Evolutionary conservation across 73 alveolate genomes (phyloP).

Genomic region (Blepharisma stoltei): DNA sequence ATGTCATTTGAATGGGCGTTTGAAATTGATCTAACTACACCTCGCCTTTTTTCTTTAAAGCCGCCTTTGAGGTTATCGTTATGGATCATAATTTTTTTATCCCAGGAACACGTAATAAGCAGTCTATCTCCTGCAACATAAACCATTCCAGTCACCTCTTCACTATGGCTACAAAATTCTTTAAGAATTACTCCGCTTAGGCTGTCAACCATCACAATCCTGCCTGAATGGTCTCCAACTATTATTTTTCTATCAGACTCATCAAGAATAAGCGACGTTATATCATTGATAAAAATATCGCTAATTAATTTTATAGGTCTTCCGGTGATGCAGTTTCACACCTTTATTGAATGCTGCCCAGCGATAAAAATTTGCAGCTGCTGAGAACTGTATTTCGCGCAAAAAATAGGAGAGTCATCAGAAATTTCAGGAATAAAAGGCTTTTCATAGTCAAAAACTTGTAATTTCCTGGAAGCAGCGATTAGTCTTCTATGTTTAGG

Average conservation of each 20-base stretch:
- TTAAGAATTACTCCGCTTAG: slow-evolving; percentile 54
- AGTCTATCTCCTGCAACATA: slow-evolving; percentile 57
- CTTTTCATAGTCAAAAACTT: slow-evolving; percentile 63
- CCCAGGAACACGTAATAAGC: slow-evolving; percentile 68
- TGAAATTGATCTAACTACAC: slow-evolving; percentile 55
- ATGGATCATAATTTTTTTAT: slow-evolving; percentile 55
- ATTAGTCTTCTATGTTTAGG: slow-evolving; percentile 70
- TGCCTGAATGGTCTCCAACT: slow-evolving; percentile 67
- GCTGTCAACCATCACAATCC: slow-evolving; percentile 54
- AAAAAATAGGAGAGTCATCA: slow-evolving; percentile 64
- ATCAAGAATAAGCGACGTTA: slow-evolving; percentile 63
- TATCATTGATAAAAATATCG: slow-evolving; percentile 55
- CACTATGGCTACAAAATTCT: slow-evolving; percentile 55
- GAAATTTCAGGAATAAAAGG: slow-evolving; percentile 69
- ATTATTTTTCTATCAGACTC: slow-evolving; percentile 59
- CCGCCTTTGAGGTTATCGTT: slow-evolving; percentile 53
- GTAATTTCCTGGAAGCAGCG: slow-evolving; percentile 60
- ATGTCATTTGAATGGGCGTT: slow-evolving; percentile 62
- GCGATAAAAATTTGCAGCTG: slow-evolving; percentile 66
- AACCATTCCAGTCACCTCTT: slow-evolving; percentile 62
- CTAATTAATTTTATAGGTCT: slow-evolving; percentile 59
- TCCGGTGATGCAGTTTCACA: slow-evolving; percentile 66
- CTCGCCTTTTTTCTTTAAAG: slow-evolving; percentile 39
- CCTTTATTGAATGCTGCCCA: slow-evolving; percentile 57
- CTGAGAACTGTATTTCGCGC: slow-evolving; percentile 58